Conservation (phyloP, 495 filamentous ascomycete species). For the Daldinia decipiens region DNA sequence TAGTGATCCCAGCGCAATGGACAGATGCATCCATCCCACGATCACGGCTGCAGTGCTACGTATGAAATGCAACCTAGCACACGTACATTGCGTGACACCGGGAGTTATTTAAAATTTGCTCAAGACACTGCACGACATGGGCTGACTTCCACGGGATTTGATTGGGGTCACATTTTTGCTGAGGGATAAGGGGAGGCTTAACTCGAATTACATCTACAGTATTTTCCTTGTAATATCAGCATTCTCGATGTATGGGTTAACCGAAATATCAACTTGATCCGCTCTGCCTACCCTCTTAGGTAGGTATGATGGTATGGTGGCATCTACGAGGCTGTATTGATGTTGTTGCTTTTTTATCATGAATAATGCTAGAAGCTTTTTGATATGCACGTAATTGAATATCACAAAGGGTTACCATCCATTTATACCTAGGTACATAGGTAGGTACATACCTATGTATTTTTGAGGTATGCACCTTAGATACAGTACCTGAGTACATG, state of each 20-base stretch:
- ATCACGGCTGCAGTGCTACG: conserved; percentile 43
- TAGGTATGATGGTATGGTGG: neutral
- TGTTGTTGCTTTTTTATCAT: neutral
- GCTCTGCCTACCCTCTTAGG: conserved; percentile 11
- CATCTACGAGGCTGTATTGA: neutral
- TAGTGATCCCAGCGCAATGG: conserved; percentile 41
- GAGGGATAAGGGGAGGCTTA: conserved; percentile 32
- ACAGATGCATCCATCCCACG: conserved; percentile 44
- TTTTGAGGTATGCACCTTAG: neutral
- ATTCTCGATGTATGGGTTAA: conserved; percentile 29
- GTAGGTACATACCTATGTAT: no score
- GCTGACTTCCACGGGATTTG: conserved; percentile 39
- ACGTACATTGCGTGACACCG: conserved; percentile 35
- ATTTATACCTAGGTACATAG: no score
- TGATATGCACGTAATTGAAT: no score
- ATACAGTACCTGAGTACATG: no score
- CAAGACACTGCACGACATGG: conserved; percentile 41
- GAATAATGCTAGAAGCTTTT: no score
- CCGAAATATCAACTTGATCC: conserved; percentile 7
- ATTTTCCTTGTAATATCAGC: conserved; percentile 9
- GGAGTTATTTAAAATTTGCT: conserved; percentile 44
- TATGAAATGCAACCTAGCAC: conserved; percentile 35
- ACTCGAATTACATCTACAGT: conserved; percentile 32
- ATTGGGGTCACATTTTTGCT: conserved; percentile 34
- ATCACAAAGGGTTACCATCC: no score